Conservation (phyloP, 257 asterid genomes). For the Pogostemon cablin region DNA sequence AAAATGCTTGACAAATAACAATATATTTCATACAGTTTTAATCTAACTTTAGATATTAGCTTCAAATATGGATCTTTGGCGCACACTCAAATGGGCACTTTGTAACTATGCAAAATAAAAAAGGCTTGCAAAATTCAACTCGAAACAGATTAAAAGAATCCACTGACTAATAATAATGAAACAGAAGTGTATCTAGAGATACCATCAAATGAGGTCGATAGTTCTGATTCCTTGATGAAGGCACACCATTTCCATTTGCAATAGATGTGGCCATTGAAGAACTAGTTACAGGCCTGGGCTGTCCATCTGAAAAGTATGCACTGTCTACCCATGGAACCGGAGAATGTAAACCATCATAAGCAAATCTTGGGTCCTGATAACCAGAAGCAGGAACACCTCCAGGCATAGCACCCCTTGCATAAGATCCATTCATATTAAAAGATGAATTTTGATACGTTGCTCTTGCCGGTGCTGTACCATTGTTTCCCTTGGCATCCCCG, state of each 20-base stretch:
- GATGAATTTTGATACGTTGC: constrained; percentile 47
- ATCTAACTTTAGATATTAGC: neutral
- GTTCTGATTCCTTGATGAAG: constrained; percentile 55
- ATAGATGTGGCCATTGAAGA: constrained; percentile 49
- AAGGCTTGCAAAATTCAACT: neutral
- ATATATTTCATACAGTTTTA: neutral
- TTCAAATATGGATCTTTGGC: neutral
- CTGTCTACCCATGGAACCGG: constrained; percentile 67
- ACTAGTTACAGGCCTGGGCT: constrained; percentile 47
- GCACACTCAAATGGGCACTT: neutral
- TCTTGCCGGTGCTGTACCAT: constrained; percentile 39
- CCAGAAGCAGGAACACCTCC: constrained; percentile 59
- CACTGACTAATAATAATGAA: too few relatives aligned
- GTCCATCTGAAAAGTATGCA: constrained; percentile 62
- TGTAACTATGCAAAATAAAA: neutral
- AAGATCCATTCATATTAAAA: constrained; percentile 46
- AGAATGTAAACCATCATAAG: constrained; percentile 58
- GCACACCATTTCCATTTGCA: constrained; percentile 41
- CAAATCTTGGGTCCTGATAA: constrained; percentile 66
- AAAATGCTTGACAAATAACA: neutral
- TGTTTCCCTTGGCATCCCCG: constrained; percentile 53
- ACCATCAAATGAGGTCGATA: constrained; percentile 55
- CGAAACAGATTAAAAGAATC: neutral
- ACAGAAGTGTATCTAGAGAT: neutral
- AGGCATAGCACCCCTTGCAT: constrained; percentile 50